These are phyloP conservation scores for Lactarius trivialis DNA, from an alignment of 768 basidiomycete genomes.

Conservation along the genomic window DNA sequence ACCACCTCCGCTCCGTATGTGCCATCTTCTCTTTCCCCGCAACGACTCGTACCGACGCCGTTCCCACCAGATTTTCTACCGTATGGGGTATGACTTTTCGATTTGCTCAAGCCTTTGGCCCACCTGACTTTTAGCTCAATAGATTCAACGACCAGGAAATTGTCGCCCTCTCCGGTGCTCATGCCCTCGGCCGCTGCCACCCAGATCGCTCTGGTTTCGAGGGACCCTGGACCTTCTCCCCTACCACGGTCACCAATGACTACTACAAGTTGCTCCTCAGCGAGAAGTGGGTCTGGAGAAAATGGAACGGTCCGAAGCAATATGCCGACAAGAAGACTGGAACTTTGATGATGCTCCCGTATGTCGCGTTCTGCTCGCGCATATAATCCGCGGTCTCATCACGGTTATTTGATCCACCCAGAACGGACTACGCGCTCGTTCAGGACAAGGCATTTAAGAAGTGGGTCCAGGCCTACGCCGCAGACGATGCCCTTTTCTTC, in stretches of 20 bases:
- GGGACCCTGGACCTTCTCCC: conserved; percentile 94
- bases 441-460: conserved; percentile 94
- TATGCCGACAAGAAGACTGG: conserved; percentile 87
- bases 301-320: conserved; percentile 93
- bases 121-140: background rate
- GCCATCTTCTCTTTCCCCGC: background rate
- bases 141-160: conserved; percentile 96
- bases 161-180: conserved; percentile 88
- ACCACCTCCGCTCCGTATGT: conserved; percentile 75
- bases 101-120: background rate
- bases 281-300: conserved; percentile 95
- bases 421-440: conserved; percentile 81
- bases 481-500: conserved; percentile 83
- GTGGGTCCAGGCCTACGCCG: conserved; percentile 79
- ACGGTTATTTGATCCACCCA: conserved; percentile 25
- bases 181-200: conserved; percentile 96
- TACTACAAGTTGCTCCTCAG: conserved; percentile 80
- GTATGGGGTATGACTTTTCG: conserved; percentile 57
- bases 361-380: conserved; percentile 29
- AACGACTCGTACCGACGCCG: background rate
- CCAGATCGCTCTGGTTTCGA: conserved; percentile 71
- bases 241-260: conserved; percentile 81
- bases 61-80: conserved; percentile 64
- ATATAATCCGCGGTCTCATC: background rate
- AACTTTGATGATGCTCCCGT: conserved; percentile 94